These are phyloP conservation scores for Syncephalastrum contaminatum DNA, from an alignment of 371 early-diverging fungal genomes.

Conservation along the genomic window DNA sequence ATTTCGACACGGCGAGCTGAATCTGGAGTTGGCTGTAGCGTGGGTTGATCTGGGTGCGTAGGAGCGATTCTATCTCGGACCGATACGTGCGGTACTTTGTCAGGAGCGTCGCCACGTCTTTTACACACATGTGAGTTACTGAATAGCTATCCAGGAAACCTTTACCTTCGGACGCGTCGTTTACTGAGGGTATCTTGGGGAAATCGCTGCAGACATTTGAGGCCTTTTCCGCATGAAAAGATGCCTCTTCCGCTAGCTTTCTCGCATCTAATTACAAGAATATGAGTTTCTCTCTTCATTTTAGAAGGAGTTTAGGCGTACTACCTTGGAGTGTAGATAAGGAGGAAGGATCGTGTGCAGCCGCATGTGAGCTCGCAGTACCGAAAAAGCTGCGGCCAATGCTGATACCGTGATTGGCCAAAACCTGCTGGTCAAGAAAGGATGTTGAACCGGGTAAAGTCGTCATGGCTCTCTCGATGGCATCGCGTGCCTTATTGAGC, in stretches of 20 bases:
- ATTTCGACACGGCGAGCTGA: conserved; percentile 27
- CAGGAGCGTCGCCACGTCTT: conserved; percentile 20
- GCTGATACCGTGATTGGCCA: conserved; percentile 22
- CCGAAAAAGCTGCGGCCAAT: conserved; percentile 14
- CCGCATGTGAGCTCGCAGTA: conserved; percentile 7
- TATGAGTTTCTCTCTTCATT: too few species aligned
- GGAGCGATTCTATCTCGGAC: conserved; percentile 36
- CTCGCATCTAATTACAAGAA: conserved; percentile 15
- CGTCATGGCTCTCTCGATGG: conserved; percentile 43
- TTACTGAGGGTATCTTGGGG: conserved; percentile 23
- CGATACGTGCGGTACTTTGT: conserved; percentile 36
- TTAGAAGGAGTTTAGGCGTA: too few species aligned
- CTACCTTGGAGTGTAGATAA: too few species aligned
- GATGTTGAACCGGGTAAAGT: conserved; percentile 40
- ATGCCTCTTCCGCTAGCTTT: conserved; percentile 23
- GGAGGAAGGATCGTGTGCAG: not conserved
- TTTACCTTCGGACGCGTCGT: conserved; percentile 8
- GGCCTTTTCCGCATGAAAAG: conserved; percentile 25
- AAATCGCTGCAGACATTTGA: conserved; percentile 27
- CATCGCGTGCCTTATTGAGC: conserved; percentile 35
- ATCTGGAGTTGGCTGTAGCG: conserved; percentile 31
- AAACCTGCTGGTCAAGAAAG: conserved; percentile 38
- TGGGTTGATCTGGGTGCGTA: conserved; percentile 42
- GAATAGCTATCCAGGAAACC: not conserved
- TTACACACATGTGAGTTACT: conserved; percentile 1